phyloP scores from a whole-genome alignment of 1,284 basidiomycete genomes.

The Pulveroboletus ridleyi region DNA sequence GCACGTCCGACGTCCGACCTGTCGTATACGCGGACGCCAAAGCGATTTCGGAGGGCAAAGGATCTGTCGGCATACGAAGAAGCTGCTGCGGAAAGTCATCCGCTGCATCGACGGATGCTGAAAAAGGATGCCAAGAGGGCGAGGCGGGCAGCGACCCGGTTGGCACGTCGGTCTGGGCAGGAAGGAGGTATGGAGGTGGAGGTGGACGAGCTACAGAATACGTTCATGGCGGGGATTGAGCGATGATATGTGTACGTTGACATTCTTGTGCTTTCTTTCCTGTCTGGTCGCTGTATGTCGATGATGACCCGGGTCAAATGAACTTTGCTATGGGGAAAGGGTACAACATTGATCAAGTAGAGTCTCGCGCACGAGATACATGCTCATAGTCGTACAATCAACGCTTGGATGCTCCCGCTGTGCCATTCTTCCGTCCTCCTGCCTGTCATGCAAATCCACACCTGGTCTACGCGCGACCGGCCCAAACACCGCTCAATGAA shows the following conservation, averaged over 20 bases:
- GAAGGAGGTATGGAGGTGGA: constrained; percentile 46
- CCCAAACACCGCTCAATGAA: background rate
- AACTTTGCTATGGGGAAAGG: background rate
- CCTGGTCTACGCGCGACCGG: no score
- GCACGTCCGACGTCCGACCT: constrained; percentile 7
- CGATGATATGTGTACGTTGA: constrained; percentile 10
- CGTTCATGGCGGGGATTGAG: constrained; percentile 49
- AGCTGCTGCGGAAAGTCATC: constrained; percentile 54
- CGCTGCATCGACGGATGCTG: constrained; percentile 58
- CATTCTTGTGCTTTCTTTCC: background rate
- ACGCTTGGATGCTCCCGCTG: no score
- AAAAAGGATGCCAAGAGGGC: constrained; percentile 69
- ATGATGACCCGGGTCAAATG: background rate
- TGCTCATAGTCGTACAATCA: no score
- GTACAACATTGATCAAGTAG: no score
- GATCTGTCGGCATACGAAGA: constrained; percentile 52
- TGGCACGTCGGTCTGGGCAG: constrained; percentile 17
- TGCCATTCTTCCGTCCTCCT: no score
- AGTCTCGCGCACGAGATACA: no score
- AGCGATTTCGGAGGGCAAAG: constrained; percentile 61
- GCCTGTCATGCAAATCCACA: no score
- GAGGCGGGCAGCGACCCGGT: constrained; percentile 49
- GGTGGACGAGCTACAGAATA: constrained; percentile 49
- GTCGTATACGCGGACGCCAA: constrained; percentile 49
- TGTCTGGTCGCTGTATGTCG: no score